phyloP scores from a whole-genome alignment of 768 basidiomycete genomes.

The Hydnomerulius pinastri region DNA sequence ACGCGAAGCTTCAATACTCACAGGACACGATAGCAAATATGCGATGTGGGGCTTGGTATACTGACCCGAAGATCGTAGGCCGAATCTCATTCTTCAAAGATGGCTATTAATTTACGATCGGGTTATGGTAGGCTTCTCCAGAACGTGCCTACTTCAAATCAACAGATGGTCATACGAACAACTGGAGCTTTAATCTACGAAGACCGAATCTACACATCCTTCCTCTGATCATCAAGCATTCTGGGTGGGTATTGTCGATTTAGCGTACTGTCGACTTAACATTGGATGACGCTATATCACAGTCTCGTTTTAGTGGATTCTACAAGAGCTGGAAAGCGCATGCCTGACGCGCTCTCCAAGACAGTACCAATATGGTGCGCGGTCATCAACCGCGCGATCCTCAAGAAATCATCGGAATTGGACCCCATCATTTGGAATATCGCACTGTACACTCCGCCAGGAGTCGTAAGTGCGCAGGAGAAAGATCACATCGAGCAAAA shows the following conservation, averaged over 20 bases:
- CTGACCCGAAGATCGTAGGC: slow-evolving; percentile 64
- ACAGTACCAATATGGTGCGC: slow-evolving; percentile 96
- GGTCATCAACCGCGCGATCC: slow-evolving; percentile 72
- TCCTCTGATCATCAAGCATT: slow-evolving; percentile 48
- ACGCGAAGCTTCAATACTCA: not conserved
- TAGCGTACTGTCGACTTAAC: not conserved
- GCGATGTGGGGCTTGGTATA: slow-evolving; percentile 94
- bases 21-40: slow-evolving; percentile 69
- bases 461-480: slow-evolving; percentile 71
- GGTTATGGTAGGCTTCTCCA: slow-evolving; percentile 15
- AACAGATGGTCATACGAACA: slow-evolving; percentile 82
- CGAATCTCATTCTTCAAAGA: not conserved
- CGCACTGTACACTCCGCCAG: slow-evolving; percentile 69
- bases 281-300: slow-evolving; percentile 1
- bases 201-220: slow-evolving; percentile 84
- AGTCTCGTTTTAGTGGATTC: slow-evolving; percentile 91
- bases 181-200: slow-evolving; percentile 84
- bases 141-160: slow-evolving; percentile 83
- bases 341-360: slow-evolving; percentile 92
- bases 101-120: slow-evolving; percentile 4
- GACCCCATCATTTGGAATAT: slow-evolving; percentile 49
- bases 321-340: slow-evolving; percentile 88
- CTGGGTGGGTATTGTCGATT: slow-evolving; percentile 53
- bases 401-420: slow-evolving; percentile 9
- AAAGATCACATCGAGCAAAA: slow-evolving; percentile 71